Conservation (phyloP, 2,329 filamentous ascomycete genomes). For the Talaromyces sp. region DNA sequence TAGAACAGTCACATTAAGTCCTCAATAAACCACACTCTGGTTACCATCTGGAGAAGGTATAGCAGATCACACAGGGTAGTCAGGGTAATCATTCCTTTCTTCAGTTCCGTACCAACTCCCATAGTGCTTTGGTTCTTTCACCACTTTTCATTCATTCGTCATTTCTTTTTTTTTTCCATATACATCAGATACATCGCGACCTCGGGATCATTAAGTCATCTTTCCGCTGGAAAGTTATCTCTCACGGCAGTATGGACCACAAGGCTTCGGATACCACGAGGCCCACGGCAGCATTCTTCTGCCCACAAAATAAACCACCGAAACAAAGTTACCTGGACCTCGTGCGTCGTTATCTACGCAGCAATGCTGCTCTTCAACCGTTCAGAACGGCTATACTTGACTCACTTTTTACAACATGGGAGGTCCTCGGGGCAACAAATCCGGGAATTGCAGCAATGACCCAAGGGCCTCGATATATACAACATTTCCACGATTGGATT, state of each 20-base stretch:
- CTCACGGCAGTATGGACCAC: neutral
- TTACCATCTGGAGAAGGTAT: too few species aligned
- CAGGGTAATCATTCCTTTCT: neutral
- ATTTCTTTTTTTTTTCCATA: neutral
- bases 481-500: constrained; percentile 10
- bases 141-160: neutral
- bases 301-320: constrained; percentile 12
- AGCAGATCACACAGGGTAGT: neutral
- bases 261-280: neutral
- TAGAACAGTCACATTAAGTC: neutral
- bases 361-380: neutral
- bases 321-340: constrained; percentile 1
- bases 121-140: neutral
- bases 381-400: constrained; percentile 5
- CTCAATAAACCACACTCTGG: neutral
- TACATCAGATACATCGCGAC: too few species aligned
- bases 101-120: neutral
- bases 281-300: constrained; percentile 11
- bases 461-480: constrained; percentile 7
- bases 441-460: constrained; percentile 1
- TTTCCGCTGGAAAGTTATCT: too few species aligned
- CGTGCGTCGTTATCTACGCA: constrained; percentile 9
- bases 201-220: too few species aligned
- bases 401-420: constrained; percentile 5
- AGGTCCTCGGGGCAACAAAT: neutral